Evolutionary conservation across 2,329 filamentous ascomycete species (phyloP).

Genomic region (Talaromyces sp.): DNA sequence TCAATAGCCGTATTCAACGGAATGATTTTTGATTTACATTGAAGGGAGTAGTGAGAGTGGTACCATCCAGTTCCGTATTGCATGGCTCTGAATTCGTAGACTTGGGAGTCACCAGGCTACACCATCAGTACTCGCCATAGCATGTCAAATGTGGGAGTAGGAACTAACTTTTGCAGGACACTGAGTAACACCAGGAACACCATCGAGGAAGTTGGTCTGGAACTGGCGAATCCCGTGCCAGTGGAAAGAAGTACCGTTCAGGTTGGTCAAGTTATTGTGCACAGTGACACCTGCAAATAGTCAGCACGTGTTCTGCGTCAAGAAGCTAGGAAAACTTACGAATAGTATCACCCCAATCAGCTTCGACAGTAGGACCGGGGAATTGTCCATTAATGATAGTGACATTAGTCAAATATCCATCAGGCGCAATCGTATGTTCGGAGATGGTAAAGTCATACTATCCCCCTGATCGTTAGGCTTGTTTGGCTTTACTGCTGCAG

Average conservation of each 20-base stretch:
- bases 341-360: background rate
- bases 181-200: conserved; percentile 35
- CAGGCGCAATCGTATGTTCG: background rate
- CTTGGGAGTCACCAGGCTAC: conserved; percentile 27
- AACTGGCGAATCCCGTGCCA: conserved; percentile 36
- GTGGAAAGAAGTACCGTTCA: conserved; percentile 18
- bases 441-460: background rate
- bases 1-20: background rate
- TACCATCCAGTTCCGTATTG: conserved; percentile 38
- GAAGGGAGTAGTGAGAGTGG: conserved; percentile 35
- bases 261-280: background rate
- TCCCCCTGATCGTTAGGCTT: background rate
- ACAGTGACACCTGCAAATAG: background rate
- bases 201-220: conserved; percentile 32
- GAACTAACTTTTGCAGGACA: conserved; percentile 29
- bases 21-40: conserved; percentile 26
- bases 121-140: background rate
- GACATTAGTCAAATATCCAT: background rate
- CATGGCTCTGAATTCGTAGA: conserved; percentile 36
- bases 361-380: background rate
- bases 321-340: background rate
- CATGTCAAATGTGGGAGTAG: background rate
- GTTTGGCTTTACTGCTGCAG: background rate
- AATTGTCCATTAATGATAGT: background rate
- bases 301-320: background rate